Conservation (phyloP, 805 yeast genomes). For the Cyberlindnera mycetangii region DNA sequence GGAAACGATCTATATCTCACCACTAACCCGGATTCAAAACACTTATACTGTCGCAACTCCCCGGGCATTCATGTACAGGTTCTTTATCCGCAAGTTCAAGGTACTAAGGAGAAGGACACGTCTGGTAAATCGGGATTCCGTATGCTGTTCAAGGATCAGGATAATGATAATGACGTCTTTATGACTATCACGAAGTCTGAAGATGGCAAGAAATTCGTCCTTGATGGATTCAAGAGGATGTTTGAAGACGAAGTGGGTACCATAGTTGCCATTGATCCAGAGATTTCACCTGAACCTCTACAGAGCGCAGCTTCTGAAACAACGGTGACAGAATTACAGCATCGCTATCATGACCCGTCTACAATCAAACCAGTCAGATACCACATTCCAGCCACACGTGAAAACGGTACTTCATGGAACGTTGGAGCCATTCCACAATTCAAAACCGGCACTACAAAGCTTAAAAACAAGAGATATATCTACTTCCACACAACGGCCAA, state of each 20-base stretch:
- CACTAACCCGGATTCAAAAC: conserved; percentile 63
- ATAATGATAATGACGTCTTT: conserved; percentile 10
- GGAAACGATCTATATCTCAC: conserved; percentile 58
- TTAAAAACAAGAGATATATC: conserved; percentile 29
- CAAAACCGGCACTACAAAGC: conserved; percentile 20
- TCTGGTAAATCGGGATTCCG: conserved; percentile 31
- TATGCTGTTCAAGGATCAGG: conserved; percentile 28
- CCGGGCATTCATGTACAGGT: conserved; percentile 55
- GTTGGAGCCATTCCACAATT: conserved; percentile 47
- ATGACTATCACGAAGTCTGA: conserved; percentile 17
- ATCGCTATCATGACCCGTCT: conserved; percentile 3
- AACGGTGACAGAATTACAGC: conserved; percentile 6
- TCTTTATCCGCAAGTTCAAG: conserved; percentile 12
- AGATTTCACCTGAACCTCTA: not conserved
- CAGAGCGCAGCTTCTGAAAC: conserved; percentile 5
- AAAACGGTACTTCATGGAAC: conserved; percentile 27
- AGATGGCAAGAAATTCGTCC: conserved; percentile 11
- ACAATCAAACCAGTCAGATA: conserved; percentile 27
- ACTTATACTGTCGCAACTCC: conserved; percentile 54
- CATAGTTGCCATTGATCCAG: not conserved
- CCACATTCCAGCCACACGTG: conserved; percentile 28
- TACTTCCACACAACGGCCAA: conserved; percentile 29
- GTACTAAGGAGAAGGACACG: conserved; percentile 2
- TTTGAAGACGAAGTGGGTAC: conserved; percentile 16
- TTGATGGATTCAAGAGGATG: conserved; percentile 14